phyloP scores from a whole-genome alignment of 805 yeast genomes.

The Schwanniomyces sp. region DNA sequence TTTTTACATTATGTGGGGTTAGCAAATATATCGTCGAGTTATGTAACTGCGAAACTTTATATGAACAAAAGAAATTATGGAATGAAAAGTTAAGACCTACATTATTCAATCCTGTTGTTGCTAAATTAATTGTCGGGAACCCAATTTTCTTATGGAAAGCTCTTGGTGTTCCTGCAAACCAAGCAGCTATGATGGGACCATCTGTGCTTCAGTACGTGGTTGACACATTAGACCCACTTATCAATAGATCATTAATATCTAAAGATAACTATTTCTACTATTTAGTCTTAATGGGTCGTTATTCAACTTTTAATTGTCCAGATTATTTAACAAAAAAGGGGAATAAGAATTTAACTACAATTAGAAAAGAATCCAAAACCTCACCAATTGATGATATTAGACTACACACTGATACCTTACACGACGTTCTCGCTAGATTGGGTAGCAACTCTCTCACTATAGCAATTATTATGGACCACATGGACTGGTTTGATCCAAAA shows the following conservation, averaged over 20 bases:
- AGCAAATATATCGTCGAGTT: slow-evolving; percentile 50
- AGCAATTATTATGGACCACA: slow-evolving; percentile 86
- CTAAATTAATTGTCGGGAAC: slow-evolving; percentile 70
- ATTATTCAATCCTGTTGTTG: slow-evolving; percentile 67
- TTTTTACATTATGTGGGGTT: slow-evolving; percentile 59
- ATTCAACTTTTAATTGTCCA: slow-evolving; percentile 68
- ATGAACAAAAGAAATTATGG: slow-evolving; percentile 69
- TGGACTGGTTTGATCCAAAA: slow-evolving; percentile 83
- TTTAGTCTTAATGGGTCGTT: slow-evolving; percentile 61
- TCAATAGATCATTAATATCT: slow-evolving; percentile 61
- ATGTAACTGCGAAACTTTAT: slow-evolving; percentile 56
- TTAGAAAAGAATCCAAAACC: slow-evolving; percentile 19
- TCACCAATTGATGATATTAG: slow-evolving; percentile 69
- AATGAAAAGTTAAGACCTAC: slow-evolving; percentile 61
- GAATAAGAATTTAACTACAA: slow-evolving; percentile 46
- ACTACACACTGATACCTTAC: slow-evolving; percentile 76
- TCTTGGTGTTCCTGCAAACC: slow-evolving; percentile 84
- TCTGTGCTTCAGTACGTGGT: slow-evolving; percentile 69
- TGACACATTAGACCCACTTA: slow-evolving; percentile 77
- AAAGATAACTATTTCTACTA: slow-evolving; percentile 78
- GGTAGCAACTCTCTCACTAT: slow-evolving; percentile 63
- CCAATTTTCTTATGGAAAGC: slow-evolving; percentile 89
- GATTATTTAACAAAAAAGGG: slow-evolving; percentile 66
- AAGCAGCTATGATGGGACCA: slow-evolving; percentile 75
- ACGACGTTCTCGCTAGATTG: slow-evolving; percentile 70